A percentile compares a stretch with the other conserved stretches of the same genome.
phyloP scores from a whole-genome alignment of 1,284 basidiomycete species.

The Tetrapyrgos nigripes region DNA sequence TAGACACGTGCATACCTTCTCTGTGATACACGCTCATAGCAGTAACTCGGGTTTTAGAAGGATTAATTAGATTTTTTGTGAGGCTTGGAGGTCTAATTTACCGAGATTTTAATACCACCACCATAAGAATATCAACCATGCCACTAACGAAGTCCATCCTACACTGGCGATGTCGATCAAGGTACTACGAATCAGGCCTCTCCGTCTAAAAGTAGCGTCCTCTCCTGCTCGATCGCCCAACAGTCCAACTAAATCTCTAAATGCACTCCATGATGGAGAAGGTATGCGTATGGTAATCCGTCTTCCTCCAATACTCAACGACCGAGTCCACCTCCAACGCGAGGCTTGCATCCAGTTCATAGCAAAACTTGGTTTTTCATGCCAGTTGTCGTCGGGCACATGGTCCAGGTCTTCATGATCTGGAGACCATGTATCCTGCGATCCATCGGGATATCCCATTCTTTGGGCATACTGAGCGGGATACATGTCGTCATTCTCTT shows the following conservation, averaged over 20 bases:
- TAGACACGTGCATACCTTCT: too few species aligned
- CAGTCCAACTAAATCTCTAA: conserved; percentile 23
- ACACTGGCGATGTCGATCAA: conserved; percentile 37
- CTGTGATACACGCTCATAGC: too few species aligned
- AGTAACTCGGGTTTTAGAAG: too few species aligned
- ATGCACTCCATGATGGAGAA: conserved; percentile 18
- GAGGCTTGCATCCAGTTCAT: conserved; percentile 19
- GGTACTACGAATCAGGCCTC: conserved; percentile 32
- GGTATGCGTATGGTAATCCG: conserved; percentile 46
- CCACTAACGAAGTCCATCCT: conserved; percentile 37
- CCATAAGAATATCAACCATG: conserved; percentile 43
- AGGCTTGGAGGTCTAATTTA: too few species aligned
- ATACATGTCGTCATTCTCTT: conserved; percentile 47
- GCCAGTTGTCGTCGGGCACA: not conserved
- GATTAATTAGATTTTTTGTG: too few species aligned
- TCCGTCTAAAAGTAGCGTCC: conserved; percentile 22
- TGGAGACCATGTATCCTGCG: conserved; percentile 27
- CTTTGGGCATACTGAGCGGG: conserved; percentile 43
- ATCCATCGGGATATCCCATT: conserved; percentile 19
- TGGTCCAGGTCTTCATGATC: conserved; percentile 9
- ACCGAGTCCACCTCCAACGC: conserved; percentile 41
- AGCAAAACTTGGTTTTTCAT: not conserved
- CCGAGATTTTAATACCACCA: conserved; percentile 44
- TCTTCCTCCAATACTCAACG: conserved; percentile 49
- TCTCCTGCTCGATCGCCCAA: conserved; percentile 21